Evolutionary conservation across 495 filamentous ascomycete genomes (phyloP).

Genomic region (Podospora pseudocomata): DNA sequence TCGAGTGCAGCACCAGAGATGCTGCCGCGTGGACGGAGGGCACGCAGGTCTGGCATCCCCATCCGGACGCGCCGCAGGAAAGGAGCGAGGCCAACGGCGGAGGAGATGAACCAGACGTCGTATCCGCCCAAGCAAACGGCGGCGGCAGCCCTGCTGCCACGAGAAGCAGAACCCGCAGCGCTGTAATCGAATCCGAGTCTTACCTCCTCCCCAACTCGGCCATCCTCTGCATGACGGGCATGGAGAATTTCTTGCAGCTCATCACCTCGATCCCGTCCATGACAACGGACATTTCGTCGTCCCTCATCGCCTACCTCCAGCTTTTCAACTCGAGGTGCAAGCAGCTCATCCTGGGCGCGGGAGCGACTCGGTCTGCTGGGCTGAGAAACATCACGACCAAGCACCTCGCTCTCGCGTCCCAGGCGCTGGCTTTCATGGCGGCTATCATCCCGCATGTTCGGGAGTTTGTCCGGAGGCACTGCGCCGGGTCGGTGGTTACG

Average conservation of each 20-base stretch:
- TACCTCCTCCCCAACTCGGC: constrained; percentile 85
- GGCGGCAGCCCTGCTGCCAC: constrained; percentile 44
- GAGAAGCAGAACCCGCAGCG: constrained; percentile 51
- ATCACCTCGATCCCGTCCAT: constrained; percentile 81
- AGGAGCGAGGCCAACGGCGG: constrained; percentile 8
- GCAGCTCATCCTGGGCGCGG: constrained; percentile 92
- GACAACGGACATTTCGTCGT: constrained; percentile 74
- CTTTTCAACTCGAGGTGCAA: constrained; percentile 92
- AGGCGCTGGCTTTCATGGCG: constrained; percentile 83
- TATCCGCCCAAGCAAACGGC: constrained; percentile 44
- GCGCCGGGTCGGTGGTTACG: constrained; percentile 46
- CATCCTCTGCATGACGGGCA: constrained; percentile 69
- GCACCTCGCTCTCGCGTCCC: constrained; percentile 88
- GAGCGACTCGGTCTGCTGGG: constrained; percentile 84
- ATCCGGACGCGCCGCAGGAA: constrained; percentile 34
- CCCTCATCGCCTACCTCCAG: constrained; percentile 62
- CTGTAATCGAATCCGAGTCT: constrained; percentile 76
- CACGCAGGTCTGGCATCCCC: constrained; percentile 67
- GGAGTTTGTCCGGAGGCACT: constrained; percentile 82
- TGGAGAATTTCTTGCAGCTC: constrained; percentile 77
- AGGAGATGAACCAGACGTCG: background rate
- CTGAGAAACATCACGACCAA: constrained; percentile 95
- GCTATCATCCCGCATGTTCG: constrained; percentile 84
- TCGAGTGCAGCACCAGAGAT: constrained; percentile 78
- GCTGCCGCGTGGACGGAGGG: constrained; percentile 66